Evolutionary conservation across 441 rosid genomes (phyloP).

Genomic region (Adansonia madagascariensis): DNA sequence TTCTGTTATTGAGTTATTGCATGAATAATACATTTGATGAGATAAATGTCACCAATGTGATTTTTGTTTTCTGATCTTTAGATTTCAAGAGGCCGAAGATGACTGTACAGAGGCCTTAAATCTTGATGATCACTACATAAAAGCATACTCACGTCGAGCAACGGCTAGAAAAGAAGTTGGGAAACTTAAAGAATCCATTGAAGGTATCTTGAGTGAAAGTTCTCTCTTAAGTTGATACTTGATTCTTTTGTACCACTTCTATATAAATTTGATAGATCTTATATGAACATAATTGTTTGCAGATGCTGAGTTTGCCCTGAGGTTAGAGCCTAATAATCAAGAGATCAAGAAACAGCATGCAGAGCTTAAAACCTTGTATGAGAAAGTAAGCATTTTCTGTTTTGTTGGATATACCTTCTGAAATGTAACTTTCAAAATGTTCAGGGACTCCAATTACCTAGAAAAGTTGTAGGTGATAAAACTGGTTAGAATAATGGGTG

Average conservation of each 20-base stretch:
- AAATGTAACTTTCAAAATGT: background rate
- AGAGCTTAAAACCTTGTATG: constrained; percentile 67
- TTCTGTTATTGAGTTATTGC: background rate
- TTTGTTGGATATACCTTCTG: background rate
- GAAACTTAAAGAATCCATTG: constrained; percentile 70
- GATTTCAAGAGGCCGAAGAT: constrained; percentile 78
- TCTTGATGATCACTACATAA: constrained; percentile 84
- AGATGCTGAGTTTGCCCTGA: constrained; percentile 91
- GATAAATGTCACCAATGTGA: background rate
- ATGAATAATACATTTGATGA: background rate
- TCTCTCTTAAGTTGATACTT: constrained; percentile 6
- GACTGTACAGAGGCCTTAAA: constrained; percentile 93
- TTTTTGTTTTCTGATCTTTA: constrained; percentile 34
- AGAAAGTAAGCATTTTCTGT: constrained; percentile 54
- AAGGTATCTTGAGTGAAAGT: constrained; percentile 50
- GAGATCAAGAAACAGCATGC: constrained; percentile 82
- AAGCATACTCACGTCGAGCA: constrained; percentile 47
- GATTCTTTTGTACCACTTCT: constrained; percentile 9
- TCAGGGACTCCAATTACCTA: background rate
- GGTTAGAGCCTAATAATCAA: constrained; percentile 83
- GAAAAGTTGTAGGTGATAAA: background rate
- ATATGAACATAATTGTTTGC: constrained; percentile 40
- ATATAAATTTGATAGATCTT: constrained; percentile 29
- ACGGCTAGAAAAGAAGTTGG: constrained; percentile 47
- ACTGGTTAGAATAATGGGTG: constrained; percentile 16